Evolutionary conservation across 2,329 filamentous ascomycete species (phyloP).

Genomic region (Paramyrothecium roridum): DNA sequence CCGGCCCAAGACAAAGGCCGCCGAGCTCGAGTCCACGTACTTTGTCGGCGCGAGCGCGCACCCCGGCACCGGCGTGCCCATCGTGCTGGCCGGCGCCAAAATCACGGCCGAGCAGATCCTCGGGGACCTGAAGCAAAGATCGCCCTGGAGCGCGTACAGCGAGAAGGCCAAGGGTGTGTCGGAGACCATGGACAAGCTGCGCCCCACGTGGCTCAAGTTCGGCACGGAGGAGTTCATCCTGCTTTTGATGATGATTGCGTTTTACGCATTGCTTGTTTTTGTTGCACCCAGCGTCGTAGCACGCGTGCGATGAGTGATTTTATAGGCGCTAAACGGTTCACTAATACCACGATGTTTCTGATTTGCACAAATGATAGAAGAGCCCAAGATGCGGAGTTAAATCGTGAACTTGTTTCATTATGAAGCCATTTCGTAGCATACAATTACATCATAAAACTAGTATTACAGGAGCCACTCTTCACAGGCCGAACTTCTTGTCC

Average conservation of each 20-base stretch:
- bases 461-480: not conserved
- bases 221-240: slow-evolving; percentile 12
- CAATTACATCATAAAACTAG: not conserved
- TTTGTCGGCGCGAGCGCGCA: slow-evolving; percentile 76
- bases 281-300: not conserved
- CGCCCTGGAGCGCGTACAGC: slow-evolving; percentile 1
- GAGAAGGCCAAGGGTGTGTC: slow-evolving; percentile 4
- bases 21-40: slow-evolving; percentile 51
- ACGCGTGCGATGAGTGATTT: not conserved
- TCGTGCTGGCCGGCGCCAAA: slow-evolving; percentile 67
- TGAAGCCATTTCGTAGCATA: not conserved
- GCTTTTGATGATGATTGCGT: not conserved
- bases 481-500: slow-evolving; percentile 35
- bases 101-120: slow-evolving; percentile 47
- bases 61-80: slow-evolving; percentile 73
- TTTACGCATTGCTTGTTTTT: not conserved
- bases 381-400: too few relatives aligned
- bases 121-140: slow-evolving; percentile 17
- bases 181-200: slow-evolving; percentile 5
- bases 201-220: slow-evolving; percentile 8
- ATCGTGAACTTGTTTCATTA: not conserved
- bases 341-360: not conserved
- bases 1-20: slow-evolving; percentile 55
- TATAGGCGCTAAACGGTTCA: not conserved
- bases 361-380: not conserved